A percentile compares a stretch with the other conserved stretches of the same genome.
phyloP scores from a whole-genome alignment of 345 rosid species.

The Murraya koenigii region DNA sequence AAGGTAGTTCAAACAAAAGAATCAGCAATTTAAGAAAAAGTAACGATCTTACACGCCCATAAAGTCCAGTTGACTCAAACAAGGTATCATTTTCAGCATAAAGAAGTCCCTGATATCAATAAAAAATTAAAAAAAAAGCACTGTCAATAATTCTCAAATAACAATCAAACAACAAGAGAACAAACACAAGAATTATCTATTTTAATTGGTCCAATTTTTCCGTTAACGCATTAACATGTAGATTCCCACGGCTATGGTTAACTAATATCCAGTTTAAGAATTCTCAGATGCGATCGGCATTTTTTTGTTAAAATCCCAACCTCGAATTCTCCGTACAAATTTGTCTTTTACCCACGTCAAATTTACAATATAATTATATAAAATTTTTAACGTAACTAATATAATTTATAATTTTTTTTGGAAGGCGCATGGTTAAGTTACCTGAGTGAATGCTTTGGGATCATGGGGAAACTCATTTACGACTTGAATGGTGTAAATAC shows the following conservation, averaged over 20 bases:
- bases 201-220: not conserved
- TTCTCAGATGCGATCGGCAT: not conserved
- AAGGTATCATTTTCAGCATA: conserved; percentile 65
- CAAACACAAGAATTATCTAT: not conserved
- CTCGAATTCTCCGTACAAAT: not conserved
- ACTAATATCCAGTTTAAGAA: not conserved
- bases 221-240: not conserved
- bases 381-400: too few relatives aligned
- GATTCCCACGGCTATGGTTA: not conserved
- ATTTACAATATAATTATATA: not conserved
- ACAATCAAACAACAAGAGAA: not conserved
- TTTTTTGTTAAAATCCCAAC: not conserved
- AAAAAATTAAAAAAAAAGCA: conserved; percentile 14
- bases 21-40: not conserved
- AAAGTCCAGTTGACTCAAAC: conserved; percentile 85
- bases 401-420: not conserved
- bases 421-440: conserved; percentile 1
- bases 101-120: conserved; percentile 69
- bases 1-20: too few relatives aligned
- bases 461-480: conserved; percentile 71
- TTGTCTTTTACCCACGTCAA: not conserved
- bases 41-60: conserved; percentile 41
- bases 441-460: conserved; percentile 73
- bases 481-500: conserved; percentile 41
- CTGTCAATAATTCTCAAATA: not conserved